Percentiles rank a stretch among this genome's conserved stretches.
phyloP scores from a whole-genome alignment of 2,329 filamentous ascomycete species.

The Balansia obtecta region DNA sequence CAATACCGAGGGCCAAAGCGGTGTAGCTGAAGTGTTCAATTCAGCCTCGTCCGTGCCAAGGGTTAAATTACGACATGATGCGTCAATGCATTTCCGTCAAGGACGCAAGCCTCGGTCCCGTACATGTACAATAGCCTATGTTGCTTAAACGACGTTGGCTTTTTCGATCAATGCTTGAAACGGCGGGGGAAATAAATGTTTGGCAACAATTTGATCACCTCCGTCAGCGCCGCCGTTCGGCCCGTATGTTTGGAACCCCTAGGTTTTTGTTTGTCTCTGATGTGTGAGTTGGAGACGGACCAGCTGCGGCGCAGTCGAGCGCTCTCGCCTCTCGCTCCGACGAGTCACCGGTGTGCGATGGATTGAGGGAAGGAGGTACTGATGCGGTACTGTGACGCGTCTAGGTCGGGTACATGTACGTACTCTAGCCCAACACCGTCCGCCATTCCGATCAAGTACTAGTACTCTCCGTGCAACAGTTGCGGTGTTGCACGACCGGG shows the following conservation, averaged over 20 bases:
- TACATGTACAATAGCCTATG: too few relatives aligned
- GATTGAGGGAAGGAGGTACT: neutral
- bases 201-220: neutral
- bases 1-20: neutral
- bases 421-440: too few relatives aligned
- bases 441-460: too few relatives aligned
- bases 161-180: neutral
- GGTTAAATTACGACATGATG: too few relatives aligned
- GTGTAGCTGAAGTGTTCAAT: neutral
- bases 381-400: neutral
- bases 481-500: neutral
- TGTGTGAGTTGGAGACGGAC: neutral
- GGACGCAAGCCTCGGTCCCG: too few relatives aligned
- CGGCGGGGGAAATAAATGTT: neutral
- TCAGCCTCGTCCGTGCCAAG: too few relatives aligned
- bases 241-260: neutral
- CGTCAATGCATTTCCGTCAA: too few relatives aligned
- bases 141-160: neutral
- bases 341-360: neutral
- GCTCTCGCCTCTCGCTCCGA: neutral
- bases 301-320: neutral
- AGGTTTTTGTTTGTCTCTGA: constrained; percentile 1
- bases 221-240: neutral
- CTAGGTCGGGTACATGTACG: too few relatives aligned
- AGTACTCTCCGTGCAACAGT: too few relatives aligned